These are phyloP conservation scores for Hypoxylon rickii DNA, from an alignment of 495 filamentous ascomycete species.

Conservation along the genomic window DNA sequence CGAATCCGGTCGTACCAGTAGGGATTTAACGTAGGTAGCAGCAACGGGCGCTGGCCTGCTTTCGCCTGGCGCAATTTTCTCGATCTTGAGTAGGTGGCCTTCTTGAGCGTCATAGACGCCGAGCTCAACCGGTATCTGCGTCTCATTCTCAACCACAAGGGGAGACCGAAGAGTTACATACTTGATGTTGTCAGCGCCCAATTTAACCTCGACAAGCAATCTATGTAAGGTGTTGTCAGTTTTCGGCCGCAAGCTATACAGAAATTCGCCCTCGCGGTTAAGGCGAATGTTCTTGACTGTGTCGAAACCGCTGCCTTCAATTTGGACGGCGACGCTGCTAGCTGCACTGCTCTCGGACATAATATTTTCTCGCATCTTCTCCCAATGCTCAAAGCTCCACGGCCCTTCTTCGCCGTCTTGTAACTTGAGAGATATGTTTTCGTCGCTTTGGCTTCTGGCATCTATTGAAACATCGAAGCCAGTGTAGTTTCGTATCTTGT, in stretches of 20 bases:
- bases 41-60: constrained; percentile 90
- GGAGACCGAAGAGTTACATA: constrained; percentile 96
- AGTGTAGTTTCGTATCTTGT: constrained; percentile 91
- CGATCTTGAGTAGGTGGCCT: constrained; percentile 92
- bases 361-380: constrained; percentile 88
- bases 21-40: constrained; percentile 84
- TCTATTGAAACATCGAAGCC: constrained; percentile 87
- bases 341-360: constrained; percentile 74
- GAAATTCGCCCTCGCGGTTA: constrained; percentile 87
- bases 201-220: constrained; percentile 86
- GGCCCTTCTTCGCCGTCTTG: constrained; percentile 87
- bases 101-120: constrained; percentile 90
- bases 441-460: constrained; percentile 68
- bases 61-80: constrained; percentile 94
- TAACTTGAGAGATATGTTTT: constrained; percentile 71
- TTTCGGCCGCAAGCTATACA: constrained; percentile 86
- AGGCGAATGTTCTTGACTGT: constrained; percentile 85
- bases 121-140: constrained; percentile 92
- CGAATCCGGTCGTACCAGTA: constrained; percentile 91
- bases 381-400: constrained; percentile 96
- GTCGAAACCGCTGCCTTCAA: constrained; percentile 94
- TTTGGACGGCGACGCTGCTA: constrained; percentile 76
- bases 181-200: constrained; percentile 92
- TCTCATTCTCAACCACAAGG: constrained; percentile 95
- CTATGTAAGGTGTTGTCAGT: constrained; percentile 79